phyloP scores from a whole-genome alignment of 352 stramenopile species.

The Globisporangium perplexum region DNA sequence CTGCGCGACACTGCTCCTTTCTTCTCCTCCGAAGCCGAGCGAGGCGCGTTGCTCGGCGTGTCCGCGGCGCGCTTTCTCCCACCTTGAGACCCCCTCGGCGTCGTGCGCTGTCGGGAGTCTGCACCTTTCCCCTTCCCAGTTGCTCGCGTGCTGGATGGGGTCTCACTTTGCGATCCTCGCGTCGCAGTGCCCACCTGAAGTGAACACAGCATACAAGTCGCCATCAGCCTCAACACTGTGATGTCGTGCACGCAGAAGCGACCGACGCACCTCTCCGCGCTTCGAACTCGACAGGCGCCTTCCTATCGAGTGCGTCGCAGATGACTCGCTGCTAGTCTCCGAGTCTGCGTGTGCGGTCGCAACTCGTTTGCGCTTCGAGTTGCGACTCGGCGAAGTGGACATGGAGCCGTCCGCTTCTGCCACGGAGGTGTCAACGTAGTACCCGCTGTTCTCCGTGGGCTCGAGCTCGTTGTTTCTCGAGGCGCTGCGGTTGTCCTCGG shows the following conservation, averaged over 20 bases:
- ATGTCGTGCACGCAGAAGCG: background rate
- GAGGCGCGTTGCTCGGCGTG: slow-evolving; percentile 1
- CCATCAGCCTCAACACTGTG: background rate
- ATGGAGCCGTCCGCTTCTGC: background rate
- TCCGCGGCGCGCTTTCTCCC: slow-evolving; percentile 1
- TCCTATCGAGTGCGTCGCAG: slow-evolving; percentile 1
- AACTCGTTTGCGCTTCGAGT: slow-evolving; percentile 28
- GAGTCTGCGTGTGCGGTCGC: slow-evolving; percentile 2
- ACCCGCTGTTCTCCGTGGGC: background rate
- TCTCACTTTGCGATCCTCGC: slow-evolving; percentile 7
- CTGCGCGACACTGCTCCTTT: background rate
- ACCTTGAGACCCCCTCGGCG: slow-evolving; percentile 5
- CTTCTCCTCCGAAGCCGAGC: background rate
- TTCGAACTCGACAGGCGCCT: background rate
- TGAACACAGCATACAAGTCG: background rate
- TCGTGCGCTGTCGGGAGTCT: background rate
- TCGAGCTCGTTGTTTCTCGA: background rate
- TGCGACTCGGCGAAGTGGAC: background rate
- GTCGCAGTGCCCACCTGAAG: background rate
- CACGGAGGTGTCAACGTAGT: background rate
- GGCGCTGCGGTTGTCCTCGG: background rate
- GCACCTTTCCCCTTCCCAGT: slow-evolving; percentile 11
- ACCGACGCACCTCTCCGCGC: background rate
- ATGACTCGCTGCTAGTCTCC: slow-evolving; percentile 12
- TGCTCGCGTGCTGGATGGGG: background rate